Percentiles rank a stretch among this genome's conserved stretches.
Conservation (phyloP, 2,329 filamentous ascomycete species). For the Thelonectria discophora region DNA sequence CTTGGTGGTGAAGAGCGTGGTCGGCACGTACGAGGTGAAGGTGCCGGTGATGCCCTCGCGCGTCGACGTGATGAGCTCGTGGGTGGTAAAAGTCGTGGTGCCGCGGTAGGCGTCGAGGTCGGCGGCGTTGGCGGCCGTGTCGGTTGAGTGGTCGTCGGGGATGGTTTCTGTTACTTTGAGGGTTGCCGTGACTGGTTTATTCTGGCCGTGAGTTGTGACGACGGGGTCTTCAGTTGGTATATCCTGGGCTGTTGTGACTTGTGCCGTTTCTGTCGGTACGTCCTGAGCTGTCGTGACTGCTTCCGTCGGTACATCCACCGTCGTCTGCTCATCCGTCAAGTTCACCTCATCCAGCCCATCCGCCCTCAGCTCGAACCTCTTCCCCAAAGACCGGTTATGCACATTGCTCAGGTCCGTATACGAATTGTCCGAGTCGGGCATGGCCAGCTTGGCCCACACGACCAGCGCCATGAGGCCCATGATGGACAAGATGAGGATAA, state of each 20-base stretch:
- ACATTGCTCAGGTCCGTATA: neutral
- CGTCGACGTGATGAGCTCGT: constrained; percentile 25
- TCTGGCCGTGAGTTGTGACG: no score
- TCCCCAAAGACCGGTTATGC: neutral
- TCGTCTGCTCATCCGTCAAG: neutral
- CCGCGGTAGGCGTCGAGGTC: constrained; percentile 11
- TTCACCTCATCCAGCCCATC: neutral
- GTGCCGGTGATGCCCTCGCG: constrained; percentile 6
- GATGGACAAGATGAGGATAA: constrained; percentile 30
- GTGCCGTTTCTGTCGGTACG: neutral
- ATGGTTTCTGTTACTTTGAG: neutral
- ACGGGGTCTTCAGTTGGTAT: no score
- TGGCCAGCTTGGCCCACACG: constrained; percentile 35
- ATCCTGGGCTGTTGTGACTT: neutral
- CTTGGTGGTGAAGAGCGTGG: constrained; percentile 12
- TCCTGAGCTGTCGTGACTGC: no score
- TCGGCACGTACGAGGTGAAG: constrained; percentile 25
- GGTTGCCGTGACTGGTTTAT: no score
- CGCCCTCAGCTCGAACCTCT: neutral
- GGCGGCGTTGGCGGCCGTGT: neutral
- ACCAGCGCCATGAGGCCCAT: constrained; percentile 35
- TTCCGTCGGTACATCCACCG: no score
- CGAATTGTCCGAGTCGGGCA: constrained; percentile 39
- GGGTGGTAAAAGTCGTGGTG: constrained; percentile 31
- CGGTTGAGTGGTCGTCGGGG: no score